phyloP scores from a whole-genome alignment of 495 filamentous ascomycete species.

The Daldinia vernicosa region DNA sequence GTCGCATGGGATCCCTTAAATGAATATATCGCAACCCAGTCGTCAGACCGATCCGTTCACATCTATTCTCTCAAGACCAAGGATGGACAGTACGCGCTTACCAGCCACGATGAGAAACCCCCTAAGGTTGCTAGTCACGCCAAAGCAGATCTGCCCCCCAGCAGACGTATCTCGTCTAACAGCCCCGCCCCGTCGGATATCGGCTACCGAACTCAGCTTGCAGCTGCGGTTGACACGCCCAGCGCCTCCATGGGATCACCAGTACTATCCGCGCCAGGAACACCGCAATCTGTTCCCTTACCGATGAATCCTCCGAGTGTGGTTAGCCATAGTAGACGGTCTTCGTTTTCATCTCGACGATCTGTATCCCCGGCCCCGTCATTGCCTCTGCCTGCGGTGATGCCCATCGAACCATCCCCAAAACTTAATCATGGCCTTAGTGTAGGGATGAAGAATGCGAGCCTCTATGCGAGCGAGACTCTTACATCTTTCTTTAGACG shows the following conservation, averaged over 20 bases:
- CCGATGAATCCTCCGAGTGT: conserved; percentile 96
- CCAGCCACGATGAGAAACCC: conserved; percentile 56
- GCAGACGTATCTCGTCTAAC: conserved; percentile 87
- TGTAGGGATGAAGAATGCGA: conserved; percentile 80
- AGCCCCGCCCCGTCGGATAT: conserved; percentile 93
- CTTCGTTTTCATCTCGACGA: conserved; percentile 92
- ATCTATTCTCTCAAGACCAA: conserved; percentile 96
- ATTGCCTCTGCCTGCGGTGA: conserved; percentile 93
- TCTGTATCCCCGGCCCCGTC: conserved; percentile 97
- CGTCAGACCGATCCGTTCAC: conserved; percentile 96
- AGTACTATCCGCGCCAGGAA: conserved; percentile 91
- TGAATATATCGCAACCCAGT: conserved; percentile 97
- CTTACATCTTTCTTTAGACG: conserved; percentile 97
- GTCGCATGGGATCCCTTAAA: conserved; percentile 99
- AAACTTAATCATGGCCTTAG: conserved; percentile 70
- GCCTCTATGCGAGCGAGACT: conserved; percentile 96
- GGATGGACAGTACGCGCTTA: conserved; percentile 90
- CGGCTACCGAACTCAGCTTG: conserved; percentile 64
- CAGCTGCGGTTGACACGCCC: conserved; percentile 60
- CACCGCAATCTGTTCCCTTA: conserved; percentile 84
- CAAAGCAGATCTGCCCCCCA: conserved; percentile 90
- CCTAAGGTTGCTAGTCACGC: conserved; percentile 62
- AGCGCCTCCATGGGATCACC: conserved; percentile 77
- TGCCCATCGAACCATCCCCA: conserved; percentile 79
- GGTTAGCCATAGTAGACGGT: conserved; percentile 88